Evolutionary conservation across 176 grass and related monocot species (phyloP).

Genomic region (Oryza meyeriana): DNA sequence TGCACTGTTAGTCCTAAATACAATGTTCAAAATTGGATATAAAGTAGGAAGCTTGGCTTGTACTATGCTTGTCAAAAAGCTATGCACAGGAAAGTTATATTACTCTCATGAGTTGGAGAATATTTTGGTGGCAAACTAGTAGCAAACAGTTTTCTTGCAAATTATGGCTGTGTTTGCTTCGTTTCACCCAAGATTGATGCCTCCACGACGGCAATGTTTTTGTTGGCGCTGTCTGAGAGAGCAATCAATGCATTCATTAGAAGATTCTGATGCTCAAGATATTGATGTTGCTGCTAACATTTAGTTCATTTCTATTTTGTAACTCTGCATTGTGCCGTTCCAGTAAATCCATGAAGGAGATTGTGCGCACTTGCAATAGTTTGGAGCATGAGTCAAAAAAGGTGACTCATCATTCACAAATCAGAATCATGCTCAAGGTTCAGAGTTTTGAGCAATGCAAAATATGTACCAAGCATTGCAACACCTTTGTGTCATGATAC

Average conservation of each 20-base stretch:
- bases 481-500: background rate
- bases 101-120: slow-evolving; percentile 35
- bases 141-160: background rate
- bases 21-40: slow-evolving; percentile 70
- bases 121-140: slow-evolving; percentile 50
- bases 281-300: background rate
- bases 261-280: slow-evolving; percentile 24
- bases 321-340: background rate
- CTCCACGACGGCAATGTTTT: background rate
- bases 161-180: background rate
- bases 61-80: slow-evolving; percentile 49
- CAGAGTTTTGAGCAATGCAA: background rate
- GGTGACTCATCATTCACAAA: background rate
- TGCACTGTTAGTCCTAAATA: slow-evolving; percentile 57
- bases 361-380: background rate
- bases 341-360: background rate
- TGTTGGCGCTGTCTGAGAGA: background rate
- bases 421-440: background rate
- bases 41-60: slow-evolving; percentile 35
- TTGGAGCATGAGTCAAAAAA: background rate
- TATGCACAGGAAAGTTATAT: slow-evolving; percentile 36
- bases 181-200: slow-evolving; percentile 10
- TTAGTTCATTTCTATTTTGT: slow-evolving; percentile 23
- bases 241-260: background rate
- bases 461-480: background rate